Evolutionary conservation across 495 filamentous ascomycete genomes (phyloP).

Genomic region (Oleoguttula mirabilis): DNA sequence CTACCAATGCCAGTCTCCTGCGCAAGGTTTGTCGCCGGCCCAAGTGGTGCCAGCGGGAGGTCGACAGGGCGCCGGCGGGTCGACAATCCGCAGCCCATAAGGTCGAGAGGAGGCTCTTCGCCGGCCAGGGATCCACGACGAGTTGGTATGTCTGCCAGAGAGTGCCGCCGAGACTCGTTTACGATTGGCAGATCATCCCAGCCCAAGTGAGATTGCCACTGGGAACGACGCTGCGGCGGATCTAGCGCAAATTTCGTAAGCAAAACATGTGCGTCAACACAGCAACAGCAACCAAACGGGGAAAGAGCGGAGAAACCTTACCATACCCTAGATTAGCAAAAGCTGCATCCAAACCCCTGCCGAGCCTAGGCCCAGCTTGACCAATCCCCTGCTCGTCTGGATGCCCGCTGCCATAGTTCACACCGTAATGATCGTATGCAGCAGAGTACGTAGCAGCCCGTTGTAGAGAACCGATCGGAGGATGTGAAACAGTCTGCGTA

Average conservation of each 20-base stretch:
- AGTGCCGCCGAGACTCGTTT: constrained; percentile 84
- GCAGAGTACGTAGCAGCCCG: constrained; percentile 15
- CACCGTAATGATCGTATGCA: constrained; percentile 1
- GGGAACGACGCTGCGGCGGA: constrained; percentile 30
- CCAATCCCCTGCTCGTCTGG: background rate
- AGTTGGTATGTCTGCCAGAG: constrained; percentile 59
- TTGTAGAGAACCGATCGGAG: constrained; percentile 16
- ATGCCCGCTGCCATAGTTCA: background rate
- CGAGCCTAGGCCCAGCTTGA: background rate
- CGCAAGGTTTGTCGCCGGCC: too few relatives aligned
- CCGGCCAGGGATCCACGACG: constrained; percentile 14
- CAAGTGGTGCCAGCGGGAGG: too few relatives aligned
- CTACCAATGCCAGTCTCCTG: too few relatives aligned
- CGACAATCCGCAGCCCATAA: background rate
- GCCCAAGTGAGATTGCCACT: constrained; percentile 80
- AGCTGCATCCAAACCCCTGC: constrained; percentile 8
- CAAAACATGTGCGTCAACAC: too few relatives aligned
- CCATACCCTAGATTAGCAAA: constrained; percentile 13
- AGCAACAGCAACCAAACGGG: too few relatives aligned
- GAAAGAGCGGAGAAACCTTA: too few relatives aligned
- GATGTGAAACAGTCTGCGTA: constrained; percentile 19
- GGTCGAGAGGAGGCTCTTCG: background rate
- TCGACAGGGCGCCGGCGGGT: too few relatives aligned
- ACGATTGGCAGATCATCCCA: constrained; percentile 60
- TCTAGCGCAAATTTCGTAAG: too few relatives aligned